Evolutionary conservation across 169 alveolate species (phyloP).

Genomic region (Babesia ovis): DNA sequence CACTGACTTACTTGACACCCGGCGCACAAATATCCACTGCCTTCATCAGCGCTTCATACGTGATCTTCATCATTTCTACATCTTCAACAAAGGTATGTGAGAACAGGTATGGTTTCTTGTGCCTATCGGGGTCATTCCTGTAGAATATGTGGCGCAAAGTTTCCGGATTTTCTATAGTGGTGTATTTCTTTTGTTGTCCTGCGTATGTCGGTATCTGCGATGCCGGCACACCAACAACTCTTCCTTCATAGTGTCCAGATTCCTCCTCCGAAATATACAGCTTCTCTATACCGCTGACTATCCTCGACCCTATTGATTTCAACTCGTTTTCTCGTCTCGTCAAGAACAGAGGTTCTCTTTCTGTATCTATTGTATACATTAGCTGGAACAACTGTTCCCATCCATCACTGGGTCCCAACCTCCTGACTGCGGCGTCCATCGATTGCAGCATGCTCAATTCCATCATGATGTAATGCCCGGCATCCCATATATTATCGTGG

Average conservation of each 20-base stretch:
- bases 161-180: conserved; percentile 38
- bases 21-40: conserved; percentile 69
- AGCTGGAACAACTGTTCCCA: conserved; percentile 31
- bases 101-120: conserved; percentile 55
- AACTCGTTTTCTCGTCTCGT: conserved; percentile 6
- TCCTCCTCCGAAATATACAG: neutral
- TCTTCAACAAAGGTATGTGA: conserved; percentile 58
- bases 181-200: conserved; percentile 13
- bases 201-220: conserved; percentile 27
- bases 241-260: conserved; percentile 27
- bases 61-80: conserved; percentile 65
- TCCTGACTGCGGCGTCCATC: conserved; percentile 9
- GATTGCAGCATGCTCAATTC: conserved; percentile 29
- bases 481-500: conserved; percentile 48
- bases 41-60: conserved; percentile 72
- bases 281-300: conserved; percentile 17
- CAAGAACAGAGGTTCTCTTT: conserved; percentile 15
- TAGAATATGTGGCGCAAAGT: conserved; percentile 22
- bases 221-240: conserved; percentile 39
- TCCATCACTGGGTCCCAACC: conserved; percentile 24
- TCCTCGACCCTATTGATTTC: conserved; percentile 8
- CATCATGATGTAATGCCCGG: conserved; percentile 45
- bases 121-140: conserved; percentile 29
- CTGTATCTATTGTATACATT: conserved; percentile 6
- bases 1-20: conserved; percentile 60